These are phyloP conservation scores for Jacaranda copaia DNA, from an alignment of 257 asterid species.

Conservation along the genomic window DNA sequence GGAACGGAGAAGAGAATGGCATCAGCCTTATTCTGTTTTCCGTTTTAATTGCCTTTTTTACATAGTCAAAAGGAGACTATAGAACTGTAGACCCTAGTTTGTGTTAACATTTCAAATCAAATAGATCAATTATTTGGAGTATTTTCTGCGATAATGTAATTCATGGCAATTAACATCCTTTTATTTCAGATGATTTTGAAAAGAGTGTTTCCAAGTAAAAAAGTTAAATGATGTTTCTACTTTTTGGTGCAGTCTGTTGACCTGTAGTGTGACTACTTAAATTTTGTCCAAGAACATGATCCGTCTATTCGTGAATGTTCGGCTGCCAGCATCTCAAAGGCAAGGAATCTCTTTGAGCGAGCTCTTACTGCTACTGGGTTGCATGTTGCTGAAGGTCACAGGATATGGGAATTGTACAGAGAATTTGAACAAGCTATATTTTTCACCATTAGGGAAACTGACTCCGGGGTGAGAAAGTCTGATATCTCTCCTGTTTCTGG, in stretches of 20 bases:
- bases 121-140: not conserved
- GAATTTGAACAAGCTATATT: constrained; percentile 80
- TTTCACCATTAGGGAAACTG: constrained; percentile 62
- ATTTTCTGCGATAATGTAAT: constrained; percentile 21
- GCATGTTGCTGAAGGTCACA: constrained; percentile 86
- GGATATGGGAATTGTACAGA: constrained; percentile 85
- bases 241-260: constrained; percentile 77
- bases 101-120: not conserved
- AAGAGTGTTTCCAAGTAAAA: not conserved
- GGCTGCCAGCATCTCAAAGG: constrained; percentile 69
- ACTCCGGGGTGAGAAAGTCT: constrained; percentile 58
- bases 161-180: constrained; percentile 27
- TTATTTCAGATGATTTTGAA: constrained; percentile 22
- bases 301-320: constrained; percentile 64
- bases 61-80: not conserved
- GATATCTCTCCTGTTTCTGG: constrained; percentile 28
- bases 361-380: constrained; percentile 91
- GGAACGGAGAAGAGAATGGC: not conserved
- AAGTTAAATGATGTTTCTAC: constrained; percentile 27
- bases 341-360: constrained; percentile 85
- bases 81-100: not conserved
- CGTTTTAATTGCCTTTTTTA: not conserved
- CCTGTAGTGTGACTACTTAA: constrained; percentile 91
- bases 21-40: constrained; percentile 6
- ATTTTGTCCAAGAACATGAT: constrained; percentile 79